A percentile compares a stretch with the other conserved stretches of the same genome.
These are phyloP conservation scores for Cercospora citrullina DNA, from an alignment of 2,329 filamentous ascomycete genomes.

Conservation along the genomic window DNA sequence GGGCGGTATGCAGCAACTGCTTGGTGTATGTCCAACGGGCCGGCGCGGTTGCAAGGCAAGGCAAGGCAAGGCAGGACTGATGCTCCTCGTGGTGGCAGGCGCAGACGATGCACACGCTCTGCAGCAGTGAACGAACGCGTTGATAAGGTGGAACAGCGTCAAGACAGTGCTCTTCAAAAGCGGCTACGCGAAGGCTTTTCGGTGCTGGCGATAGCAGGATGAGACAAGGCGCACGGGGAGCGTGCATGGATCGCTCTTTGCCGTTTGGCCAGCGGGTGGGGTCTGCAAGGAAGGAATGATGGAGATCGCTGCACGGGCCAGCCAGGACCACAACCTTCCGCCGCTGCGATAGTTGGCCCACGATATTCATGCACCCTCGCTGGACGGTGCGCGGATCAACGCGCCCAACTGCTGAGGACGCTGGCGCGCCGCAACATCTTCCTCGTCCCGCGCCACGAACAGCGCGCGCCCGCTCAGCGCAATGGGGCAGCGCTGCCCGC, in stretches of 20 bases:
- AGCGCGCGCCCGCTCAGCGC: background rate
- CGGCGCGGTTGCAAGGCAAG: constrained; percentile 12
- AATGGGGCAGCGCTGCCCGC: background rate
- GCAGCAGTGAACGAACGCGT: constrained; percentile 1
- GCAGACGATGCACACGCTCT: background rate
- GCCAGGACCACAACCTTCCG: background rate
- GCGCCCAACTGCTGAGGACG: background rate
- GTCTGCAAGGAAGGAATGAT: constrained; percentile 7
- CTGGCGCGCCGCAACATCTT: background rate
- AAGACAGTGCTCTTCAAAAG: background rate
- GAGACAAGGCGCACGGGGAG: constrained; percentile 10
- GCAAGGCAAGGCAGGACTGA: constrained; percentile 4
- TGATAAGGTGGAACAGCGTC: background rate
- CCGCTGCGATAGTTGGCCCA: constrained; percentile 1
- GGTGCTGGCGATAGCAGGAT: constrained; percentile 1
- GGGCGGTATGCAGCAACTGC: background rate
- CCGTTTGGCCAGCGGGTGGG: background rate
- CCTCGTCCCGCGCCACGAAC: background rate
- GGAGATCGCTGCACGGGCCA: constrained; percentile 1
- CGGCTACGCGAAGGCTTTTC: constrained; percentile 13
- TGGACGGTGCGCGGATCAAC: background rate
- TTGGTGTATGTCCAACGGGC: background rate
- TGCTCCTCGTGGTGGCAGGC: background rate
- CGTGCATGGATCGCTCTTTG: constrained; percentile 8
- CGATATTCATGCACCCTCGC: constrained; percentile 5